phyloP scores from a whole-genome alignment of 2,329 filamentous ascomycete genomes.

The Talaromyces sp. region DNA sequence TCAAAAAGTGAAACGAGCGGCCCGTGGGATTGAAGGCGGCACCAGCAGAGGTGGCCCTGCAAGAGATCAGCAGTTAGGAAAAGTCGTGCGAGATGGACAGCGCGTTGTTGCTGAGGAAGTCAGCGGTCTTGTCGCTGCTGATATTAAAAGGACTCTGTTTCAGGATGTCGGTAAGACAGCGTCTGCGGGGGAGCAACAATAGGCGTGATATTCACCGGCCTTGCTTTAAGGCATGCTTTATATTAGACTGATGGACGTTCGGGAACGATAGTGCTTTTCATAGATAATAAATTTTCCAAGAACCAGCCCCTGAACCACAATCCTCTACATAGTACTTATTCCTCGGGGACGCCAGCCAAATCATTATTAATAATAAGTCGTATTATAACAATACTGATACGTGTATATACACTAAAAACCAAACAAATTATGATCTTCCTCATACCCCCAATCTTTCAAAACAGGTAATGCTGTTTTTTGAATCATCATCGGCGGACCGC shows the following conservation, averaged over 20 bases:
- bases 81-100: constrained; percentile 53
- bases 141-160: constrained; percentile 51
- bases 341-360: neutral
- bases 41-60: constrained; percentile 1
- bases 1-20: constrained; percentile 70
- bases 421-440: constrained; percentile 44
- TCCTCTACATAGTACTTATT: neutral
- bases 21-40: constrained; percentile 31
- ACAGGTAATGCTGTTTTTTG: constrained; percentile 49
- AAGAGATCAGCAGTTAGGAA: constrained; percentile 47
- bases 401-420: constrained; percentile 50
- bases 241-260: neutral
- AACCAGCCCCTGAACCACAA: neutral
- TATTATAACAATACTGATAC: neutral
- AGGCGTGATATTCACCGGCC: neutral
- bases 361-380: neutral
- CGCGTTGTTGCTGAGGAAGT: constrained; percentile 55
- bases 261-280: neutral
- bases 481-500: constrained; percentile 49
- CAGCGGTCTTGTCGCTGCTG: constrained; percentile 42
- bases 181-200: constrained; percentile 1
- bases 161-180: constrained; percentile 32
- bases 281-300: neutral
- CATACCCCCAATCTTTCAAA: constrained; percentile 43
- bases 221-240: neutral